Evolutionary conservation across 768 basidiomycete species (phyloP).

Genomic region (Porpolomopsis calyptriformis): DNA sequence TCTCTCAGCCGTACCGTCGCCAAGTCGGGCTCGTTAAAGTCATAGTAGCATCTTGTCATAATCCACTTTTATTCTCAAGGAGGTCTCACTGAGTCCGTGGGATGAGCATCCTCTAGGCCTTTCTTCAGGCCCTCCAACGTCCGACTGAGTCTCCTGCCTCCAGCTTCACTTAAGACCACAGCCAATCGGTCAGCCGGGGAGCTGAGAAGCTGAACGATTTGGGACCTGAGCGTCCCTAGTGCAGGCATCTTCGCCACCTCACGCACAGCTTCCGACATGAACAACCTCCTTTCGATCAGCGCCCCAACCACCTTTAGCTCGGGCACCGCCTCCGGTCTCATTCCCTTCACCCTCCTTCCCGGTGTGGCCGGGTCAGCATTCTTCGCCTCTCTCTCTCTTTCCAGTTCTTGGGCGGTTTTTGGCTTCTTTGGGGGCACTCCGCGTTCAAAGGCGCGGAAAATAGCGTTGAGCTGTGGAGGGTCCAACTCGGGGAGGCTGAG

Average conservation of each 20-base stretch:
- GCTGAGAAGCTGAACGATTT: constrained; percentile 77
- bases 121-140: constrained; percentile 67
- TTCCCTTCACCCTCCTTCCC: constrained; percentile 55
- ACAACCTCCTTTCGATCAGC: constrained; percentile 64
- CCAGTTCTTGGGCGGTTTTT: constrained; percentile 42
- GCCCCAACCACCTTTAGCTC: constrained; percentile 69
- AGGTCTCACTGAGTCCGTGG: background rate
- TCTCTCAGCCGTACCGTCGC: constrained; percentile 4
- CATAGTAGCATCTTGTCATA: background rate
- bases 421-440: constrained; percentile 49
- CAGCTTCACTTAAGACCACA: constrained; percentile 56
- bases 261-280: constrained; percentile 47
- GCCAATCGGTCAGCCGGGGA: constrained; percentile 66
- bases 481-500: constrained; percentile 56
- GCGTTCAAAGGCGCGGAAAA: constrained; percentile 58
- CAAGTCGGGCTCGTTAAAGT: constrained; percentile 3
- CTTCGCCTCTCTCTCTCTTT: constrained; percentile 38
- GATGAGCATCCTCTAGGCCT: constrained; percentile 17
- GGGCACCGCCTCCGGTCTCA: constrained; percentile 45
- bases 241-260: constrained; percentile 67
- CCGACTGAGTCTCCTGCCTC: constrained; percentile 57
- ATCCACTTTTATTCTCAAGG: too few species aligned
- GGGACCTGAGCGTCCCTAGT: constrained; percentile 64
- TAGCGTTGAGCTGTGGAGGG: constrained; percentile 58
- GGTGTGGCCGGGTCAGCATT: constrained; percentile 60